These are phyloP conservation scores for Penicillium sclerotiorum DNA, from an alignment of 2,329 filamentous ascomycete genomes.

Conservation along the genomic window DNA sequence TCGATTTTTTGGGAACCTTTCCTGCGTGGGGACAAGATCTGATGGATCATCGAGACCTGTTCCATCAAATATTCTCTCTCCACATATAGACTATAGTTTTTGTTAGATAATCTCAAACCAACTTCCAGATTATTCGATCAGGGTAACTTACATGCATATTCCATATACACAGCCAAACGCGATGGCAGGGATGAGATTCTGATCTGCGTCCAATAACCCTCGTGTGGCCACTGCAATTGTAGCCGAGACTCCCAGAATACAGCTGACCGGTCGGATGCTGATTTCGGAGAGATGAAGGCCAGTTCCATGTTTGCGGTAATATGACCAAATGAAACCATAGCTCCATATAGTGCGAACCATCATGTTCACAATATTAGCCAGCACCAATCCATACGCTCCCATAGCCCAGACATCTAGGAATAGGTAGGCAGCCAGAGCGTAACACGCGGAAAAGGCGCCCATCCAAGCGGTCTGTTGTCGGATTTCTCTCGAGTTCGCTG, in stretches of 20 bases:
- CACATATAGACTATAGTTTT: constrained; percentile 35
- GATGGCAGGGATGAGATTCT: constrained; percentile 50
- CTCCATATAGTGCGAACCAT: constrained; percentile 81
- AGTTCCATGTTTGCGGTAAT: constrained; percentile 56
- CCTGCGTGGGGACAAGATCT: constrained; percentile 19
- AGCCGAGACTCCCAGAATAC: constrained; percentile 50
- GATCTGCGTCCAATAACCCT: constrained; percentile 10
- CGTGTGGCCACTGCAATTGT: constrained; percentile 44
- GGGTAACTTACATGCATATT: constrained; percentile 61
- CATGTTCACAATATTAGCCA: constrained; percentile 92
- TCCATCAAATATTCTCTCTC: constrained; percentile 36
- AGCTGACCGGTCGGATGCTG: constrained; percentile 48
- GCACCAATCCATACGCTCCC: constrained; percentile 79
- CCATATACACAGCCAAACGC: constrained; percentile 57
- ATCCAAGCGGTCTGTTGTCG: constrained; percentile 81
- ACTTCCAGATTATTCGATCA: background rate
- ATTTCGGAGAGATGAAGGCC: constrained; percentile 47
- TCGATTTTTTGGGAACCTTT: constrained; percentile 23
- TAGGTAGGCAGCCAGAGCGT: constrained; percentile 72
- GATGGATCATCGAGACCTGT: constrained; percentile 26
- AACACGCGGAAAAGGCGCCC: constrained; percentile 75
- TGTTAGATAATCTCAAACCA: constrained; percentile 18
- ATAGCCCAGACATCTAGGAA: constrained; percentile 69
- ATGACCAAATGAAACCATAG: constrained; percentile 67
- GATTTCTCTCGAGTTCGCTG: constrained; percentile 74